Evolutionary conservation across 352 stramenopile genomes (phyloP).

Genomic region (Phytopythium oedochilum): DNA sequence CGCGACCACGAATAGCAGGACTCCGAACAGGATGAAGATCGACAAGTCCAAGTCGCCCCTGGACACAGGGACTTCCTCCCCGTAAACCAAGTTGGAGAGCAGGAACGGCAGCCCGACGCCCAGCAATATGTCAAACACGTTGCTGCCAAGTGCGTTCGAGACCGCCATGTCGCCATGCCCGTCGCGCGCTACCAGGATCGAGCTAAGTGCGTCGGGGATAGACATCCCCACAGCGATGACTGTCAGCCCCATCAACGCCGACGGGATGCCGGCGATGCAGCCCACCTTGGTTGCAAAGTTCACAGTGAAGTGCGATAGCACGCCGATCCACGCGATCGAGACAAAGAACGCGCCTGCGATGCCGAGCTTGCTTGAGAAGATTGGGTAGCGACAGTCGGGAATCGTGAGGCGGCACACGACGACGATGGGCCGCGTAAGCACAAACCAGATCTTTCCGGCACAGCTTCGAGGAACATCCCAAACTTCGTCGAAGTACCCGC

Average conservation of each 20-base stretch:
- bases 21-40: conserved; percentile 60
- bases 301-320: conserved; percentile 72
- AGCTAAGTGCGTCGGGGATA: conserved; percentile 76
- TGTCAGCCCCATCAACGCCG: conserved; percentile 72
- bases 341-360: conserved; percentile 56
- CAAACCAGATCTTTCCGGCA: conserved; percentile 50
- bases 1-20: conserved; percentile 47
- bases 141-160: conserved; percentile 79
- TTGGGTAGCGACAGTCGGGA: conserved; percentile 60
- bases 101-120: conserved; percentile 75
- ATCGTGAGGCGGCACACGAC: conserved; percentile 64
- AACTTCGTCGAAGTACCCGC: conserved; percentile 60
- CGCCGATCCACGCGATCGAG: conserved; percentile 67
- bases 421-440: conserved; percentile 65
- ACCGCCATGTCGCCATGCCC: conserved; percentile 81
- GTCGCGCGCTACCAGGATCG: conserved; percentile 70
- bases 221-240: conserved; percentile 77
- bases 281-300: conserved; percentile 55
- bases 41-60: conserved; percentile 51
- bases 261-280: conserved; percentile 64
- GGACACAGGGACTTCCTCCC: conserved; percentile 38
- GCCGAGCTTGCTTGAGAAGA: conserved; percentile 38
- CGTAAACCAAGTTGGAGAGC: conserved; percentile 71
- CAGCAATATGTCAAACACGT: conserved; percentile 85
- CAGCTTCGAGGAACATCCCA: conserved; percentile 32